These are phyloP conservation scores for Lentithecium fluviatile DNA, from an alignment of 495 filamentous ascomycete species.

Conservation along the genomic window DNA sequence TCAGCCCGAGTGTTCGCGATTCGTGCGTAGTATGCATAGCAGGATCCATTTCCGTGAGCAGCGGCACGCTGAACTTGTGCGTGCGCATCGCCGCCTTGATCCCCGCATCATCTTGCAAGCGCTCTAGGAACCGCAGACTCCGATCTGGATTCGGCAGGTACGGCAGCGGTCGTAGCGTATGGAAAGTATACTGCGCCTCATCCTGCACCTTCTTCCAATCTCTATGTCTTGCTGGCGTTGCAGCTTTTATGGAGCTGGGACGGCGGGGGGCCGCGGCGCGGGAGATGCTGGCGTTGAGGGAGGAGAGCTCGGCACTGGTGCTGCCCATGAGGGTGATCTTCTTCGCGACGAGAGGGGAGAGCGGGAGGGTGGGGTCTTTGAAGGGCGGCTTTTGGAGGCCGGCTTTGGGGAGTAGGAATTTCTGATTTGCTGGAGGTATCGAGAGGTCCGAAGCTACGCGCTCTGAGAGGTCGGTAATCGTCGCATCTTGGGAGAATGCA, in stretches of 20 bases:
- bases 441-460: conserved; percentile 55
- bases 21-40: conserved; percentile 75
- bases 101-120: conserved; percentile 78
- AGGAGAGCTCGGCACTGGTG: conserved; percentile 52
- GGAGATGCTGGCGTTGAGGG: conserved; percentile 48
- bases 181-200: conserved; percentile 74
- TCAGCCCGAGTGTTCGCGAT: conserved; percentile 79
- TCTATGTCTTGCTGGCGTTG: conserved; percentile 38
- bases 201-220: conserved; percentile 52
- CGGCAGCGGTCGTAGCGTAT: conserved; percentile 67
- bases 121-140: conserved; percentile 69
- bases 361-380: conserved; percentile 50
- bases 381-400: conserved; percentile 68
- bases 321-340: conserved; percentile 65
- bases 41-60: conserved; percentile 95
- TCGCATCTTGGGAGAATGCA: conserved; percentile 48
- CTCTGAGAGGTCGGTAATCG: conserved; percentile 61
- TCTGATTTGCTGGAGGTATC: conserved; percentile 69
- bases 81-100: conserved; percentile 78
- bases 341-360: conserved; percentile 54
- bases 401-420: conserved; percentile 69
- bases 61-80: conserved; percentile 80
- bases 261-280: conserved; percentile 44
- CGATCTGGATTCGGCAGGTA: conserved; percentile 74
- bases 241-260: conserved; percentile 44